A percentile compares a stretch with the other conserved stretches of the same genome.
These are phyloP conservation scores for Neckera pumila DNA, from an alignment of 225 moss, liverwort and hornwort species.

Conservation along the genomic window DNA sequence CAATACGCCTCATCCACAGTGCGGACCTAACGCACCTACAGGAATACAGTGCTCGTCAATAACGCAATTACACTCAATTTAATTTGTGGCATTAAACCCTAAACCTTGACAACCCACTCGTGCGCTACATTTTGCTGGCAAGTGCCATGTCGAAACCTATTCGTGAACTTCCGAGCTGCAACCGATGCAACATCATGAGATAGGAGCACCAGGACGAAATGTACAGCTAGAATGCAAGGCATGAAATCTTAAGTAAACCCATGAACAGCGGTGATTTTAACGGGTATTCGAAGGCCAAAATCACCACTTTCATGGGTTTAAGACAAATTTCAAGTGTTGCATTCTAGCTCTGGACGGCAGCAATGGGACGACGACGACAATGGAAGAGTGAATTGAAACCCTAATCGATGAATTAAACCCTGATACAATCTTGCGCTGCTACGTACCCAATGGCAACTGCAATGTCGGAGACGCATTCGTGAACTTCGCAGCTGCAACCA, in stretches of 20 bases:
- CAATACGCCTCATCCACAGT: neutral
- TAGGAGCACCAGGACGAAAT: neutral
- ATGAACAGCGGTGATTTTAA: neutral
- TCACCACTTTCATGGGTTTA: neutral
- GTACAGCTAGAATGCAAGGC: neutral
- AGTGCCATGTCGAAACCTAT: neutral
- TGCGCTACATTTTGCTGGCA: neutral
- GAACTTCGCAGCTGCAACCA: neutral
- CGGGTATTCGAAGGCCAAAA: neutral
- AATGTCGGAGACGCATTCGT: neutral
- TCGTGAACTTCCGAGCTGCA: neutral
- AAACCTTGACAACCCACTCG: neutral
- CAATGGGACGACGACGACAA: neutral
- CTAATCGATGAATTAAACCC: neutral
- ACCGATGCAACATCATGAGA: neutral
- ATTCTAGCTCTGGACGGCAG: neutral
- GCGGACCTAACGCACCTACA: neutral
- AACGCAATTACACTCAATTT: neutral
- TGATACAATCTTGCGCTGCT: neutral
- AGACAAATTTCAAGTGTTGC: neutral
- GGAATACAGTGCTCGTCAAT: neutral
- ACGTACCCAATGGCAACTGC: conserved; percentile 1
- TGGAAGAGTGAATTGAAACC: neutral
- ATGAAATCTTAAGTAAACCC: neutral
- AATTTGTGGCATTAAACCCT: neutral